Conservation (phyloP, 805 yeast genomes). For the Candida germanica region DNA sequence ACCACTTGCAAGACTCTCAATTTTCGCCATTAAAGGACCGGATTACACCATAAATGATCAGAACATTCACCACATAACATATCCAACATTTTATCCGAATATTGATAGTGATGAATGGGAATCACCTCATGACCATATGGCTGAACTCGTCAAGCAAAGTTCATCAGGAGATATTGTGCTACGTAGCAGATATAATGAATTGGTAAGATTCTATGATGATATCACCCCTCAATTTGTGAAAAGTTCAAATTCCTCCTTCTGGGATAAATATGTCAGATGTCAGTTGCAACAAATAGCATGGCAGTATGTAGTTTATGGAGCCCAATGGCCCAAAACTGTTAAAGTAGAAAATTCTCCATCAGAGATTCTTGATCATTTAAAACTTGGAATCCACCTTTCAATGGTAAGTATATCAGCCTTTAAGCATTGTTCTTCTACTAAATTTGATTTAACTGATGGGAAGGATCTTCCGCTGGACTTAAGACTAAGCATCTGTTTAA, state of each 20-base stretch:
- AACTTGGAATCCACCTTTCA: constrained; percentile 22
- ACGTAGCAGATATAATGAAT: background rate
- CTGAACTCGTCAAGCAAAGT: background rate
- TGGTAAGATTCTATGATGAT: constrained; percentile 1
- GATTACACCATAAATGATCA: constrained; percentile 37
- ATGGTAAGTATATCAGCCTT: constrained; percentile 22
- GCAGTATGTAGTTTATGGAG: constrained; percentile 21
- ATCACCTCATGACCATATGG: constrained; percentile 16
- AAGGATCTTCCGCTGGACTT: constrained; percentile 23
- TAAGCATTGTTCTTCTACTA: constrained; percentile 5
- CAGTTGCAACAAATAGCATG: constrained; percentile 26
- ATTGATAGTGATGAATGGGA: constrained; percentile 41
- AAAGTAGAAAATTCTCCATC: background rate
- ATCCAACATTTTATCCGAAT: constrained; percentile 44
- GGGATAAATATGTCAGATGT: constrained; percentile 29
- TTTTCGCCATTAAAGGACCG: constrained; percentile 40
- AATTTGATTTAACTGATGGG: constrained; percentile 11
- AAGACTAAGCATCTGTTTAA: constrained; percentile 28
- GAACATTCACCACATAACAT: constrained; percentile 41
- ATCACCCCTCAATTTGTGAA: constrained; percentile 2
- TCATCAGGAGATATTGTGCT: background rate
- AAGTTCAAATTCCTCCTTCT: constrained; percentile 17
- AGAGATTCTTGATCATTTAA: constrained; percentile 10
- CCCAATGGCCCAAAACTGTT: background rate
- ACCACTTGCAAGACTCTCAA: constrained; percentile 37